Evolutionary conservation across 2,329 filamentous ascomycete species (phyloP).

Genomic region (Tolypocladium tropicale): DNA sequence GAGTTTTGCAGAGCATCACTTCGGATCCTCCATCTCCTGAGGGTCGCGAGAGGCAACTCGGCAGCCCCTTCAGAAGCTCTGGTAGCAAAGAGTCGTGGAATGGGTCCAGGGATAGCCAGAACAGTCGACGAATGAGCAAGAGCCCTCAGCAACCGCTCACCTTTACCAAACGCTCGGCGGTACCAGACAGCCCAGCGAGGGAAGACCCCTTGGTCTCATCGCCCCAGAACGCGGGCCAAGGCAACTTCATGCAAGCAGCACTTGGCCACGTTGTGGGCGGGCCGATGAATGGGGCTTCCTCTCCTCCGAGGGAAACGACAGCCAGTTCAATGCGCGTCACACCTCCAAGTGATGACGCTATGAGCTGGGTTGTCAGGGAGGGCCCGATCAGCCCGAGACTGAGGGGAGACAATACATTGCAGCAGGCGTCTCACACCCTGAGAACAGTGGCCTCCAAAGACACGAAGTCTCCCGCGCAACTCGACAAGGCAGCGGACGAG

Average conservation of each 20-base stretch:
- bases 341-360: constrained; percentile 23
- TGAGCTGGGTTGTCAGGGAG: constrained; percentile 33
- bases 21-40: constrained; percentile 49
- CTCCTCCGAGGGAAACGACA: constrained; percentile 14
- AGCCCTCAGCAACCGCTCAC: constrained; percentile 17
- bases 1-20: constrained; percentile 46
- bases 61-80: constrained; percentile 43
- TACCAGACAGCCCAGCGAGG: constrained; percentile 7
- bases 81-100: constrained; percentile 23
- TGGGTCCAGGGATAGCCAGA: constrained; percentile 15
- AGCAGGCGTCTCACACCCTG: constrained; percentile 13
- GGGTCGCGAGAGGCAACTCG: constrained; percentile 36
- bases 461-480: constrained; percentile 3
- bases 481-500: constrained; percentile 9
- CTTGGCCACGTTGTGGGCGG: constrained; percentile 15
- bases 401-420: constrained; percentile 23
- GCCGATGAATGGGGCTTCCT: constrained; percentile 1
- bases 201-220: constrained; percentile 19
- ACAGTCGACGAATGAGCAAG: constrained; percentile 13
- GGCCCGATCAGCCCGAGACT: constrained; percentile 25
- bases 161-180: constrained; percentile 6
- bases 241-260: constrained; percentile 21
- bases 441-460: not conserved
- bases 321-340: constrained; percentile 22
- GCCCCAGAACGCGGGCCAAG: constrained; percentile 15